Base-by-base conservation (phyloP, 1,284 basidiomycete species). In the Marasmius sp. region DNA sequence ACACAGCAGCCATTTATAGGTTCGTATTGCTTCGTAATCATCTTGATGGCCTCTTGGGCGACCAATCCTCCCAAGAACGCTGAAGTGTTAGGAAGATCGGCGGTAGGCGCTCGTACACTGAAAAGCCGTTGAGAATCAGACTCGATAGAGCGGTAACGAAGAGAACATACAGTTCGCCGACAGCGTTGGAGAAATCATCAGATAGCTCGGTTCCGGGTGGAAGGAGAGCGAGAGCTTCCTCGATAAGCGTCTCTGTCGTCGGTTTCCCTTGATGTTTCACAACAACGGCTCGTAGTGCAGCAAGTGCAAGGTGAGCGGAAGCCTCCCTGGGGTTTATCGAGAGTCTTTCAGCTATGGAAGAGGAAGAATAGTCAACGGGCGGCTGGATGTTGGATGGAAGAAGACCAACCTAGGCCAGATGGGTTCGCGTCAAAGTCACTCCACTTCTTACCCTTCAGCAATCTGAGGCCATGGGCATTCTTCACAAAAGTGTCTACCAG, bases 21-120 rank as follows among this genome's bases (percentile, higher is more conserved):
- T 20, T 95, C 83, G 74, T 99, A 99, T 77, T 99, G 97, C 71
- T 89, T 89, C 64, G 97, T 98, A 69, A 98, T 91, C 75, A 98
- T 84, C 83, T 99, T 99, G 84, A 99, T 98, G 7, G 89, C 88
- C 75, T 99, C 97, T 70, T 99, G 97, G n/a, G 95, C 95, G 33
- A 96, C 92, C 18, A 99, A 75, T 0, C 97, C 97, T 14, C 97
- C 97, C 2, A 98, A 77, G 70, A 99, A 88, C 0, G 95, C 95
- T 0, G 97, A 93, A 0, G 91, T 96, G 65, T 95, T 96, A 0
- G 97, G 95, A 1, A 98, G 77, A 67, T 97, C 94, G 0, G 93
- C 88, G 2, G 87, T 90, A 1, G 93, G 94, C 1, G 94, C 85
- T 16, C 96, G 89, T 5, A 82, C 87, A 59, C 92, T 93, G 67